Base-by-base conservation (phyloP, 2,329 filamentous ascomycete genomes). In the Penicillium sp. region DNA sequence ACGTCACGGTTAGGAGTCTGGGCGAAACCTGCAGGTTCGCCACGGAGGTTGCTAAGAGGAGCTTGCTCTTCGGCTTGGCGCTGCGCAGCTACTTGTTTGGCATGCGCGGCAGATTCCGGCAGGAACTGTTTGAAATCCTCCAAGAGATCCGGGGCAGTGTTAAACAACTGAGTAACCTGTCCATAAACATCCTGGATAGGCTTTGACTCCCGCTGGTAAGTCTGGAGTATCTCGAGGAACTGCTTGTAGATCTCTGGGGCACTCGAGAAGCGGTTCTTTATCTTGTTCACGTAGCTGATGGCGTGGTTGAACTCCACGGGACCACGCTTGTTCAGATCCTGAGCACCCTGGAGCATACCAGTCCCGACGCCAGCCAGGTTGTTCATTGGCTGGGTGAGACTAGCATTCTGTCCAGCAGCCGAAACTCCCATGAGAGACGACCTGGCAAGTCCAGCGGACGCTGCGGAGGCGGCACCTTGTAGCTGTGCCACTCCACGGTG, bases 91-190 rank as follows among this genome's bases (percentile, higher is more conserved):
- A 82, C 81, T 51, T 84, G 83, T 72, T 83, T 89, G 65, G 81
- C 85, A 61, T 87, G 84, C 18, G 88, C 87, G 32, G 88, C 87
- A 42, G 93, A 95, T 72, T 99, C 94, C 0, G 94, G 94, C 8
- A 99, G 81, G 65, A 99, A 99, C 70, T 99, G 94, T 74, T 99
- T 99, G 72, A 99, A 99, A 69, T 99, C 94, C 74, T 99, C 94
- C 2, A 99, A 80, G 13, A 99, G 84, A 75, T 99, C 94, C 5
- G 93, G 93, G 0, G 95, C 94, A 5, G 89, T 89, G 70, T 91
- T 92, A 78, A 99, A 99, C 1, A 99, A 80, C 32, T 89, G 89
- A 0, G 95, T 99, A 24, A 99, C 94, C 74, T 99, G 94, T 1
- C 90, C 89, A 73, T 99, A 99, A 3, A 99, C 94, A 74, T 99